Conservation (phyloP, 2,329 filamentous ascomycete genomes). For the Knoxdaviesia proteae region DNA sequence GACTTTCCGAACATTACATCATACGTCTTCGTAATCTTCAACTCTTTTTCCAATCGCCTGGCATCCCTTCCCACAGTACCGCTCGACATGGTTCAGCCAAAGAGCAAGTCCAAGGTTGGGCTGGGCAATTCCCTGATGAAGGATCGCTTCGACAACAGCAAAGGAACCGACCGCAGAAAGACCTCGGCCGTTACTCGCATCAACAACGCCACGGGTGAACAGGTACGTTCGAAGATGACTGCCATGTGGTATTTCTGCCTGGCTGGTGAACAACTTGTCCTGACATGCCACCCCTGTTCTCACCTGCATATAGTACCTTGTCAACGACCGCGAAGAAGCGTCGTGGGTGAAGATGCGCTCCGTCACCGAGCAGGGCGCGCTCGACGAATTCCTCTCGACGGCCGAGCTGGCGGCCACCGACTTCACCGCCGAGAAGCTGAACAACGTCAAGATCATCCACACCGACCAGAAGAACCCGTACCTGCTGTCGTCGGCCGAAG, state of each 20-base stretch:
- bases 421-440: slow-evolving; percentile 97
- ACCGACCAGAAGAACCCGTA: slow-evolving; percentile 92
- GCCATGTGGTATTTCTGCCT: too few species aligned
- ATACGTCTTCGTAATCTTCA: too few species aligned
- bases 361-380: slow-evolving; percentile 85
- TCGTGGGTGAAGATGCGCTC: slow-evolving; percentile 99
- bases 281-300: too few species aligned
- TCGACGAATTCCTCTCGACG: slow-evolving; percentile 91
- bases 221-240: slow-evolving; percentile 18
- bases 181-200: slow-evolving; percentile 39
- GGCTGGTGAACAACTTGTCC: too few species aligned
- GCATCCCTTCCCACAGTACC: slow-evolving; percentile 1
- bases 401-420: slow-evolving; percentile 95
- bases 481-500: slow-evolving; percentile 66
- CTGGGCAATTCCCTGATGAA: slow-evolving; percentile 98
- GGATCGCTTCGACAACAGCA: slow-evolving; percentile 88
- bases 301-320: slow-evolving; percentile 44
- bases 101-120: slow-evolving; percentile 87
- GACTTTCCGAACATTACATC: too few species aligned
- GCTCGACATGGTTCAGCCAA: slow-evolving; percentile 42
- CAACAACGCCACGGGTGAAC: slow-evolving; percentile 61
- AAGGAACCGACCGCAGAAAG: slow-evolving; percentile 64
- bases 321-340: slow-evolving; percentile 76
- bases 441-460: slow-evolving; percentile 97
- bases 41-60: background rate